Percentiles rank a stretch among this genome's conserved stretches.
Evolutionary conservation across 2,329 filamentous ascomycete genomes (phyloP).

Genomic region (Pseudocercospora macadamiae): DNA sequence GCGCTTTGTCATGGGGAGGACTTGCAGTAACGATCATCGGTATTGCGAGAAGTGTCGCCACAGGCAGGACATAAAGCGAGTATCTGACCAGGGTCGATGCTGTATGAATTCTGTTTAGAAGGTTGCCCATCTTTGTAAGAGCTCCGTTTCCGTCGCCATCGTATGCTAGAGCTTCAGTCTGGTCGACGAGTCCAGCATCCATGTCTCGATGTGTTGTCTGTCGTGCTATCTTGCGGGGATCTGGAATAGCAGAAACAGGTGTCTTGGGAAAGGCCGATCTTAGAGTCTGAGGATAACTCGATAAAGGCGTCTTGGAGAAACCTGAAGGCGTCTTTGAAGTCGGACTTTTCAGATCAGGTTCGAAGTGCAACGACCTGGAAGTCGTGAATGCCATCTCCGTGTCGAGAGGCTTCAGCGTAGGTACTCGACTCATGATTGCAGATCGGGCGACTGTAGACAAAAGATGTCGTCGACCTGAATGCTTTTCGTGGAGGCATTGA

Average conservation of each 20-base stretch:
- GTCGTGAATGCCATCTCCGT: slow-evolving; percentile 5
- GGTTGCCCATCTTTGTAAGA: slow-evolving; percentile 65
- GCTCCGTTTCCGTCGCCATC: slow-evolving; percentile 53
- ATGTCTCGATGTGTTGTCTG: slow-evolving; percentile 11
- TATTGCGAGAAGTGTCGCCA: slow-evolving; percentile 63
- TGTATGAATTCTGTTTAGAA: slow-evolving; percentile 66
- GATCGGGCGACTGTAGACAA: too few relatives aligned
- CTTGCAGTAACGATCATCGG: slow-evolving; percentile 58
- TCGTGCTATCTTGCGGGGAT: slow-evolving; percentile 9
- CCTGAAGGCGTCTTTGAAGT: not conserved
- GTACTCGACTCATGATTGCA: not conserved
- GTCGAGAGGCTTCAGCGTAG: slow-evolving; percentile 4
- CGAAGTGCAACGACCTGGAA: not conserved
- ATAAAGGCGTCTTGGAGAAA: not conserved
- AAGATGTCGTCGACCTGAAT: too few relatives aligned
- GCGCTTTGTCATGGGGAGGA: slow-evolving; percentile 29
- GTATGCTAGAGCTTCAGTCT: slow-evolving; percentile 21
- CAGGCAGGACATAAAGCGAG: slow-evolving; percentile 67
- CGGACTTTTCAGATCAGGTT: slow-evolving; percentile 2
- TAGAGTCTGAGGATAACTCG: not conserved
- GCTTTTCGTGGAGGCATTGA: too few relatives aligned
- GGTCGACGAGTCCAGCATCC: slow-evolving; percentile 4
- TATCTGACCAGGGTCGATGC: slow-evolving; percentile 68
- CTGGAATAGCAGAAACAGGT: not conserved
- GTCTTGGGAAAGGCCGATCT: not conserved